These are phyloP conservation scores for Pyrus hybrid DNA, from an alignment of 331 rosid species.

Conservation along the genomic window DNA sequence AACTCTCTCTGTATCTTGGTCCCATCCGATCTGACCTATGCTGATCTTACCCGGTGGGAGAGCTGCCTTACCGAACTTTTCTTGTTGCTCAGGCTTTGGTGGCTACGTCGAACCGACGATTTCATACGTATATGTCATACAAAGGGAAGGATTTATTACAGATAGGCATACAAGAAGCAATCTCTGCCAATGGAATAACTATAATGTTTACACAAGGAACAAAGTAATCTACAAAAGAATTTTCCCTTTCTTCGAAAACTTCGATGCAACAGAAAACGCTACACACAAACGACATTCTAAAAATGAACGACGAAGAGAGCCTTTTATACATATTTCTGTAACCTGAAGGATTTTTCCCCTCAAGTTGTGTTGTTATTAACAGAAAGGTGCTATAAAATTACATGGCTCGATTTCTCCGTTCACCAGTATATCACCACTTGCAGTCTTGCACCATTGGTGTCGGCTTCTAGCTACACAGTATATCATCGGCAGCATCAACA, in stretches of 20 bases:
- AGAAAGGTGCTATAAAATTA: constrained; percentile 23
- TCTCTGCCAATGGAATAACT: constrained; percentile 1
- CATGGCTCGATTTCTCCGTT: constrained; percentile 15
- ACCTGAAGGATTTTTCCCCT: constrained; percentile 23
- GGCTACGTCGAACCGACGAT: background rate
- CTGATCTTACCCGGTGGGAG: background rate
- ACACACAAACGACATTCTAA: constrained; percentile 25
- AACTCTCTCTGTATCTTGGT: background rate
- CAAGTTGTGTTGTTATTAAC: constrained; percentile 38
- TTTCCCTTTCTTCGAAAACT: constrained; percentile 22
- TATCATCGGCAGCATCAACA: constrained; percentile 36
- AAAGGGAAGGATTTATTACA: constrained; percentile 9
- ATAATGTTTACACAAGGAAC: constrained; percentile 21
- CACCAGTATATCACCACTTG: constrained; percentile 30
- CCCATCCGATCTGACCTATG: background rate
- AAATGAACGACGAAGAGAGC: constrained; percentile 6
- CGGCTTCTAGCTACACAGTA: constrained; percentile 30
- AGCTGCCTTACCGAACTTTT: background rate
- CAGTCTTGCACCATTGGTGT: constrained; percentile 15
- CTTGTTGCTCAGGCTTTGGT: background rate
- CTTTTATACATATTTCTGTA: constrained; percentile 33
- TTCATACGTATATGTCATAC: background rate
- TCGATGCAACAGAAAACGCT: constrained; percentile 21
- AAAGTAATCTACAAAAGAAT: constrained; percentile 12
- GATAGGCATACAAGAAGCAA: constrained; percentile 11